Evolutionary conservation across 2,329 filamentous ascomycete species (phyloP).

Genomic region (Exophiala alcalophila): DNA sequence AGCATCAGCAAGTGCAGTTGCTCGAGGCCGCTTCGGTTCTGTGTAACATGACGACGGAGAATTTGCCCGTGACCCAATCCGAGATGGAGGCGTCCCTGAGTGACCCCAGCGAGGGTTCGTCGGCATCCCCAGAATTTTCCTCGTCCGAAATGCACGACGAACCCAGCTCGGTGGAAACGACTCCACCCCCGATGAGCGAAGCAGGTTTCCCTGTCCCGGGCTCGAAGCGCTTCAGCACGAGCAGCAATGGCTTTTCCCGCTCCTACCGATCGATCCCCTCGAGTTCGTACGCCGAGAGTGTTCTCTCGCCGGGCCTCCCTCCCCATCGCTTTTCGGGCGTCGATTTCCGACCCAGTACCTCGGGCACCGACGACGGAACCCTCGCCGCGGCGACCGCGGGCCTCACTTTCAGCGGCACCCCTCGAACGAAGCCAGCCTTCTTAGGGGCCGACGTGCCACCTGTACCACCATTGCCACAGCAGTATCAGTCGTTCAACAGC

Average conservation of each 20-base stretch:
- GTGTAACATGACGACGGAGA: constrained; percentile 77
- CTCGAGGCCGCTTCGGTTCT: constrained; percentile 96
- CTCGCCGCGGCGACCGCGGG: constrained; percentile 88
- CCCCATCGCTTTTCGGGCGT: constrained; percentile 72
- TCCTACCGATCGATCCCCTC: constrained; percentile 74
- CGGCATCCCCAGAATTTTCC: constrained; percentile 75
- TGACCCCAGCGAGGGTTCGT: constrained; percentile 75
- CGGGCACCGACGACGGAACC: constrained; percentile 77
- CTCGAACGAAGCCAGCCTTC: constrained; percentile 61
- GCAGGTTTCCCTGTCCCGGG: constrained; percentile 55
- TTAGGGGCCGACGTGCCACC: constrained; percentile 74
- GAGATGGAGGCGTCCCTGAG: constrained; percentile 65
- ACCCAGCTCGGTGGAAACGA: constrained; percentile 85
- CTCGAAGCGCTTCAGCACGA: constrained; percentile 57
- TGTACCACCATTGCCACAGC: constrained; percentile 75
- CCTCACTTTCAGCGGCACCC: constrained; percentile 82
- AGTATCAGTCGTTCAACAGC: constrained; percentile 34
- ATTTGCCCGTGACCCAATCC: constrained; percentile 63
- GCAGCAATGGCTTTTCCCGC: constrained; percentile 58
- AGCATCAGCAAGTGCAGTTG: constrained; percentile 98
- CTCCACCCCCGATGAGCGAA: constrained; percentile 77
- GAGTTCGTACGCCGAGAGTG: constrained; percentile 54
- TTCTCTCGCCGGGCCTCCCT: constrained; percentile 45
- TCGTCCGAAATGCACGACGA: constrained; percentile 73
- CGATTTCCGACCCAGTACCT: constrained; percentile 73